Evolutionary conservation across 2,329 filamentous ascomycete species (phyloP).

Genomic region (Diplocarpon rosae): DNA sequence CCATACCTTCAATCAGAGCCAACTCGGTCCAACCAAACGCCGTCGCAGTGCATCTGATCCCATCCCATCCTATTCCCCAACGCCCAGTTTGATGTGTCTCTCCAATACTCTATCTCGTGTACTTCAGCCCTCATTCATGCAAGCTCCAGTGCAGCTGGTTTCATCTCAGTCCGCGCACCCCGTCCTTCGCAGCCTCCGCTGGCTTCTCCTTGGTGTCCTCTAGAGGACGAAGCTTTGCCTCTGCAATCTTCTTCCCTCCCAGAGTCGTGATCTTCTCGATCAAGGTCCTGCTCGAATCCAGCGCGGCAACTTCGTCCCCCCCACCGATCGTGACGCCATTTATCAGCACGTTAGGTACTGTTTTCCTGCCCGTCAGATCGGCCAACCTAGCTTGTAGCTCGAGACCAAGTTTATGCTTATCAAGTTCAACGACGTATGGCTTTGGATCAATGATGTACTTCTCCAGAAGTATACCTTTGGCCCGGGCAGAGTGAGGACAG

Average conservation of each 20-base stretch:
- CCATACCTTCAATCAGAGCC: background rate
- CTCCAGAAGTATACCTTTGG: conserved; percentile 75
- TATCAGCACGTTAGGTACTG: conserved; percentile 86
- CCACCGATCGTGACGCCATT: conserved; percentile 85
- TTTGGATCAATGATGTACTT: conserved; percentile 73
- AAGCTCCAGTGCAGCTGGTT: background rate
- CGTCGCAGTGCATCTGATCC: conserved; percentile 5
- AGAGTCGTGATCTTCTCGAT: conserved; percentile 61
- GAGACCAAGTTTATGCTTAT: conserved; percentile 64
- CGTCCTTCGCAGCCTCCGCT: background rate
- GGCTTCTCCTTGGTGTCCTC: background rate
- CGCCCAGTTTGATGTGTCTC: conserved; percentile 4
- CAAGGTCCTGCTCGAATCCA: conserved; percentile 58
- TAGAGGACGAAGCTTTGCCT: conserved; percentile 3
- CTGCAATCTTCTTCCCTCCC: conserved; percentile 49
- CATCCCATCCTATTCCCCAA: conserved; percentile 2
- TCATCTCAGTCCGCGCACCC: conserved; percentile 6
- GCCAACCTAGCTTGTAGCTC: conserved; percentile 61
- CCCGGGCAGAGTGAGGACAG: conserved; percentile 75
- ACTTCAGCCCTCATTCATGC: background rate
- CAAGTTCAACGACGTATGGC: conserved; percentile 84
- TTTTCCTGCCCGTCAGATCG: conserved; percentile 66
- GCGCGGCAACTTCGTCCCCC: conserved; percentile 68
- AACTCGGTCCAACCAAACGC: background rate
- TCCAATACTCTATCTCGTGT: background rate